Percentiles rank a stretch among this genome's conserved stretches.
Conservation (phyloP, 2,329 filamentous ascomycete species). For the Coniochaeta pulveracea region DNA sequence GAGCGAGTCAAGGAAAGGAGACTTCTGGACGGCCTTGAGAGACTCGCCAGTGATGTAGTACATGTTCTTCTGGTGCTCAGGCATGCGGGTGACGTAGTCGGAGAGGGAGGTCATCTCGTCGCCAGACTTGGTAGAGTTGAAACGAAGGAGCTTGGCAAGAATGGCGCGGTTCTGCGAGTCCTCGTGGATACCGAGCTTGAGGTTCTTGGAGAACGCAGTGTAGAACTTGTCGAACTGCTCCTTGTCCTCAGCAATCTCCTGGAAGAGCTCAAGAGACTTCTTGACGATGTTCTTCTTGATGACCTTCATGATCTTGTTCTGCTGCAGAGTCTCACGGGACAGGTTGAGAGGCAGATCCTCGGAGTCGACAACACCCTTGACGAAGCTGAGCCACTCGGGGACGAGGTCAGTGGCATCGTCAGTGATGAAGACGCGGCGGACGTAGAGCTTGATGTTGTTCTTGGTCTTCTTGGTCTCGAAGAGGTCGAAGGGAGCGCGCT, state of each 20-base stretch:
- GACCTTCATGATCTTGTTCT: conserved; percentile 99
- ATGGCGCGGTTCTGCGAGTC: conserved; percentile 90
- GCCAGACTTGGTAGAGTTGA: conserved; percentile 97
- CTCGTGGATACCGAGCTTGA: conserved; percentile 99
- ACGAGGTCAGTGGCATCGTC: conserved; percentile 98
- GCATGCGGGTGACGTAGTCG: conserved; percentile 99
- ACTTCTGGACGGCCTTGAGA: conserved; percentile 94
- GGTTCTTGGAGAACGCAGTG: conserved; percentile 98
- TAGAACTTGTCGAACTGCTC: conserved; percentile 99
- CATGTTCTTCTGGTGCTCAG: conserved; percentile 99
- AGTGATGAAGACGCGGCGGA: conserved; percentile 99
- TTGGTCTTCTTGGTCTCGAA: conserved; percentile 99
- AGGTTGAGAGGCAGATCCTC: conserved; percentile 99
- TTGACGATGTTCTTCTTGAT: conserved; percentile 99
- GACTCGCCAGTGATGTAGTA: conserved; percentile 99
- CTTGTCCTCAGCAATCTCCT: conserved; percentile 97
- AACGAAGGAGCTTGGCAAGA: conserved; percentile 97
- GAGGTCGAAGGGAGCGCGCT: conserved; percentile 98
- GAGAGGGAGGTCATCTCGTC: conserved; percentile 89
- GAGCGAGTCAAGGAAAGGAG: conserved; percentile 96
- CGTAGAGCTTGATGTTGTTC: conserved; percentile 99
- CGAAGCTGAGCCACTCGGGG: conserved; percentile 96
- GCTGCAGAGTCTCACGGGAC: conserved; percentile 98
- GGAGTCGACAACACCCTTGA: conserved; percentile 99
- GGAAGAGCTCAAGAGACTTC: conserved; percentile 99